Evolutionary conservation across 768 basidiomycete genomes (phyloP).

Genomic region (Calocybe cyanea): DNA sequence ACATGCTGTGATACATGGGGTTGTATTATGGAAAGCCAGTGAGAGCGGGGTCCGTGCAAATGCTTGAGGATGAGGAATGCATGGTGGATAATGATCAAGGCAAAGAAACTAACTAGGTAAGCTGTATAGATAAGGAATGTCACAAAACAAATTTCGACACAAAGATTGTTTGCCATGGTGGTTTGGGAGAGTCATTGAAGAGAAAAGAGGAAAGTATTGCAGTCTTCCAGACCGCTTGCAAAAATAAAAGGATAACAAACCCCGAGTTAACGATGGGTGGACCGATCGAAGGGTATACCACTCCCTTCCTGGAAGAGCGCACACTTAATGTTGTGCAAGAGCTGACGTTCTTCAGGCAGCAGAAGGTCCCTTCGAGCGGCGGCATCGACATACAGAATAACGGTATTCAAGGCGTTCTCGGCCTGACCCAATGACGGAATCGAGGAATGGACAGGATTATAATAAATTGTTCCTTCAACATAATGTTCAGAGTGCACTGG

Average conservation of each 20-base stretch:
- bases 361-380: conserved; percentile 22
- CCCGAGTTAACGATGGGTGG: neutral
- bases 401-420: conserved; percentile 49
- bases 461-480: neutral
- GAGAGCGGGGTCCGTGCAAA: neutral
- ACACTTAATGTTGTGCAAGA: conserved; percentile 45
- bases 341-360: conserved; percentile 30
- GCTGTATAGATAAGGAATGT: no score
- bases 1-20: conserved; percentile 1
- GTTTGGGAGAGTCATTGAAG: no score
- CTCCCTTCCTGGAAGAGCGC: conserved; percentile 46
- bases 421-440: conserved; percentile 45
- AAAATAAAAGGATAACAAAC: no score
- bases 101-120: no score
- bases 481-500: neutral
- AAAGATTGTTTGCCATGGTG: no score
- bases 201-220: no score
- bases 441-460: conserved; percentile 1
- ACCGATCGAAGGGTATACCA: conserved; percentile 21
- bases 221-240: no score
- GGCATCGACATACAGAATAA: conserved; percentile 50
- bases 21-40: neutral
- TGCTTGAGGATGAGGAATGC: neutral
- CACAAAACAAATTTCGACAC: no score
- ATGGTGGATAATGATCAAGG: neutral